Percentiles rank a stretch among this genome's conserved stretches.
These are phyloP conservation scores for Orbilia quercus DNA, from an alignment of 2,329 filamentous ascomycete species.

Conservation along the genomic window DNA sequence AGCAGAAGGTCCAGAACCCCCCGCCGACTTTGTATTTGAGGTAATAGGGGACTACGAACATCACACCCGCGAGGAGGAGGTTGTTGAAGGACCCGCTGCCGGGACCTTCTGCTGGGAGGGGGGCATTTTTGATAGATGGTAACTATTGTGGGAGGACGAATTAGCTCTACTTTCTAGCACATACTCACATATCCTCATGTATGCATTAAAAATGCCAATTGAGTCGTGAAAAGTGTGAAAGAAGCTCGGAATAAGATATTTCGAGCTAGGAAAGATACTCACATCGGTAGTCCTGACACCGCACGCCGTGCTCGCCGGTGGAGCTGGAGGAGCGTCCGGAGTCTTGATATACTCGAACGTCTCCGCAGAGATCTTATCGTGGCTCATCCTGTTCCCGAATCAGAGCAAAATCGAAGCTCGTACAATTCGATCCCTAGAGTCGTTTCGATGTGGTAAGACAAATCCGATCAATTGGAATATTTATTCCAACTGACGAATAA, in stretches of 20 bases:
- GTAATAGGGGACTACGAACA: conserved; percentile 80
- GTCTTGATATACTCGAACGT: conserved; percentile 75
- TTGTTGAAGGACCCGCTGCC: conserved; percentile 91
- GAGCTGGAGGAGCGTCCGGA: conserved; percentile 66
- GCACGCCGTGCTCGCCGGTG: conserved; percentile 68
- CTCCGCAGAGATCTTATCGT: conserved; percentile 64
- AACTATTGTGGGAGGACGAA: conserved; percentile 68
- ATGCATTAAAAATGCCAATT: background rate
- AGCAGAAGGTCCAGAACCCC: conserved; percentile 85
- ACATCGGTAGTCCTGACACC: conserved; percentile 70
- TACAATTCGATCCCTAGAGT: background rate
- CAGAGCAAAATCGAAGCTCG: conserved; percentile 18
- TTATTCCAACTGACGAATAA: conserved; percentile 3
- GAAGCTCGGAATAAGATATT: background rate
- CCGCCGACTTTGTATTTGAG: conserved; percentile 84
- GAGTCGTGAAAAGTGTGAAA: conserved; percentile 15
- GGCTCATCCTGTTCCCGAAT: conserved; percentile 58
- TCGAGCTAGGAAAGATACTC: conserved; percentile 60
- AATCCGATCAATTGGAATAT: conserved; percentile 5
- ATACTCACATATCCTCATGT: background rate
- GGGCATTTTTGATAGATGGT: conserved; percentile 90
- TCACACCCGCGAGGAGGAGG: conserved; percentile 75
- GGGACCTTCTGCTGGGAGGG: conserved; percentile 87
- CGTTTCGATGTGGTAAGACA: too few species aligned
- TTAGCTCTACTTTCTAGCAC: conserved; percentile 24